Percentiles rank a stretch among this genome's conserved stretches.
These are phyloP conservation scores for Boletus pseudo-olivaceus DNA, from an alignment of 768 basidiomycete species.

Conservation along the genomic window DNA sequence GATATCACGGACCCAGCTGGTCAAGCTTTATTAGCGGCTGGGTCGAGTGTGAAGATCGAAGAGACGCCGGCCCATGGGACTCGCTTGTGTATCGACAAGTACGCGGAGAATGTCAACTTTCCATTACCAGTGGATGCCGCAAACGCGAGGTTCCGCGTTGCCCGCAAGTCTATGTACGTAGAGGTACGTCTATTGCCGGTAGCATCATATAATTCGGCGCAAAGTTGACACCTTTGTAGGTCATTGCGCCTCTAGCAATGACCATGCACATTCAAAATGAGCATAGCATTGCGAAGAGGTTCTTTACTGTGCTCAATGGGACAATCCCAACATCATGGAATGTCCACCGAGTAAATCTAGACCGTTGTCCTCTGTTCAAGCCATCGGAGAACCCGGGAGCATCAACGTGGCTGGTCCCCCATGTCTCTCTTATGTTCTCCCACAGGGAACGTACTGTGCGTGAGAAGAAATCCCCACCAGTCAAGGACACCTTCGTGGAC, in stretches of 20 bases:
- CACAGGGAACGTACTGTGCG: constrained; percentile 24
- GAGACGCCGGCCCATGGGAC: not conserved
- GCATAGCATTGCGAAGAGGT: constrained; percentile 20
- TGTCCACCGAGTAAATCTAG: constrained; percentile 39
- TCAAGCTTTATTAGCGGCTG: constrained; percentile 14
- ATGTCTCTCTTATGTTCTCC: constrained; percentile 33
- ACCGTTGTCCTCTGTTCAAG: constrained; percentile 33
- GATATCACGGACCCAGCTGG: constrained; percentile 23
- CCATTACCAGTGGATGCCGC: constrained; percentile 43
- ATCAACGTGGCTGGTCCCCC: constrained; percentile 32
- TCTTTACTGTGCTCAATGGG: constrained; percentile 24
- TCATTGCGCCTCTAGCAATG: constrained; percentile 17
- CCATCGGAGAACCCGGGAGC: constrained; percentile 7
- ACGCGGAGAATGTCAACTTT: constrained; percentile 31
- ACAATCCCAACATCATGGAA: constrained; percentile 28
- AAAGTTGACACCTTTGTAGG: constrained; percentile 10
- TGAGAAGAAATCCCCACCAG: not conserved
- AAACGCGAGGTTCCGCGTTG: constrained; percentile 41
- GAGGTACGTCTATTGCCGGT: constrained; percentile 22
- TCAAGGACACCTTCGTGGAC: constrained; percentile 25
- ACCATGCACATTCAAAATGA: constrained; percentile 17
- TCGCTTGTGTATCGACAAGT: constrained; percentile 13
- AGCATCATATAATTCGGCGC: not conserved
- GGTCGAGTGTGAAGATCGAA: constrained; percentile 18
- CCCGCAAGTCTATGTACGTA: constrained; percentile 53